Evolutionary conservation across 2,329 filamentous ascomycete species (phyloP).

Genomic region (Fusarium solani-melongenae): DNA sequence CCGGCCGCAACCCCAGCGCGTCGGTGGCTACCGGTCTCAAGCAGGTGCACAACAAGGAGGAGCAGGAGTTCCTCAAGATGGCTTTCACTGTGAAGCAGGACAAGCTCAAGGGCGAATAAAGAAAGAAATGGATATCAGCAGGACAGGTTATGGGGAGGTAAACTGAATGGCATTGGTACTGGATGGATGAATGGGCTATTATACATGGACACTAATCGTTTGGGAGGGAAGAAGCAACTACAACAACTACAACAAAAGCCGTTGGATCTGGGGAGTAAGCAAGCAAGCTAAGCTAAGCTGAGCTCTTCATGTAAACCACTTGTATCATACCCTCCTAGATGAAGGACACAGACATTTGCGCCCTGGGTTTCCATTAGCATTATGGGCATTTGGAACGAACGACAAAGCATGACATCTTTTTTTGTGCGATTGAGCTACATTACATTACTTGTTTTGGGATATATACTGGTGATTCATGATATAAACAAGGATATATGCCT

Average conservation of each 20-base stretch:
- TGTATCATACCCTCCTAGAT: slow-evolving; percentile 50
- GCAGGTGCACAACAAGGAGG: slow-evolving; percentile 88
- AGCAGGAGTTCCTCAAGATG: slow-evolving; percentile 80
- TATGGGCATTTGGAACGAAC: slow-evolving; percentile 38
- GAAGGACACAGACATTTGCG: slow-evolving; percentile 37
- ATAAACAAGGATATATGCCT: neutral
- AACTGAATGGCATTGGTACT: slow-evolving; percentile 22
- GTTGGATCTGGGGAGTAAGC: slow-evolving; percentile 37
- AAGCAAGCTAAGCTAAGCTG: neutral
- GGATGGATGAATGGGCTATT: slow-evolving; percentile 9
- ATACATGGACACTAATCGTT: slow-evolving; percentile 34
- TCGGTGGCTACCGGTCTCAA: slow-evolving; percentile 95
- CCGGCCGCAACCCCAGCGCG: slow-evolving; percentile 91
- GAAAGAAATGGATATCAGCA: neutral
- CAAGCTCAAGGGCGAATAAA: slow-evolving; percentile 75
- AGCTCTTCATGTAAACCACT: slow-evolving; percentile 46
- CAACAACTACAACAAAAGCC: slow-evolving; percentile 16
- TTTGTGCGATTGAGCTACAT: slow-evolving; percentile 18
- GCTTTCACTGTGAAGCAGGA: slow-evolving; percentile 74
- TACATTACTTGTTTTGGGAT: neutral
- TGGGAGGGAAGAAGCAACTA: slow-evolving; percentile 34
- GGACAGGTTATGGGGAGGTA: slow-evolving; percentile 11
- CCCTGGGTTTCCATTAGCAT: slow-evolving; percentile 34
- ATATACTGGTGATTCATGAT: slow-evolving; percentile 14
- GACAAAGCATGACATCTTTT: slow-evolving; percentile 38